Evolutionary conservation across 2,329 filamentous ascomycete species (phyloP), one percentile per base, ranked within the genome.

Genomic region (Fusarium zealandicum): DNA sequence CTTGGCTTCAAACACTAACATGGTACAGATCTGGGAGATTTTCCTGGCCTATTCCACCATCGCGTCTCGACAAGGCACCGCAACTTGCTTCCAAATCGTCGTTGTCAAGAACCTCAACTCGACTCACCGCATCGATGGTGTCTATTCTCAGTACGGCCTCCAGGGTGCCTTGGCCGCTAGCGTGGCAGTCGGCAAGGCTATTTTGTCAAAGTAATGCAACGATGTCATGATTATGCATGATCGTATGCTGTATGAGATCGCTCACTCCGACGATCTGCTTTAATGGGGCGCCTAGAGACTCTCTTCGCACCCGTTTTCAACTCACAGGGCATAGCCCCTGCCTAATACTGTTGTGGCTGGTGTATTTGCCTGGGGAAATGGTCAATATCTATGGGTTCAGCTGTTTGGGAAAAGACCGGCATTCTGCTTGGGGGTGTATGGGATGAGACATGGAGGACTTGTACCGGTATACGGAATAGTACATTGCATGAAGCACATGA

Each of bases 61-160:
- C 73, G 85, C 85, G 70, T 91, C 91, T 20, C 88, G 92, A 71
- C 91, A 96, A 76, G 92, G 92, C 64, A 82, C 83, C 64, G 92
- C 91, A 50, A 92, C 90, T 27, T 95, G 91, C 82, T 96, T 86
- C 80, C 92, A 96, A 79, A 90, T 96, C 68, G 87, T 87, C 14
- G 79, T 92, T 54, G 89, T 93, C 74, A 96, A 96, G 86, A 96
- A 96, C 79, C 82, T 96, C 75, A 96, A 96, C 80, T 87, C 88
- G 30, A 91, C 86, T 27, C 91, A 96, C 78, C 88, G 92, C 64
- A 78, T 93, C 61, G 85, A 93, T 66, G 91, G 90, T 37, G 81
- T 93, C 60, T 69, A 77, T 14, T 83, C 80, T 20, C 90, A 93
- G 70, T 90, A 82, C 69, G 87, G 82, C 40, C 82, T 96, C 36